Conservation (phyloP, 257 asterid species). For the Ocimum tenuiflorum region DNA sequence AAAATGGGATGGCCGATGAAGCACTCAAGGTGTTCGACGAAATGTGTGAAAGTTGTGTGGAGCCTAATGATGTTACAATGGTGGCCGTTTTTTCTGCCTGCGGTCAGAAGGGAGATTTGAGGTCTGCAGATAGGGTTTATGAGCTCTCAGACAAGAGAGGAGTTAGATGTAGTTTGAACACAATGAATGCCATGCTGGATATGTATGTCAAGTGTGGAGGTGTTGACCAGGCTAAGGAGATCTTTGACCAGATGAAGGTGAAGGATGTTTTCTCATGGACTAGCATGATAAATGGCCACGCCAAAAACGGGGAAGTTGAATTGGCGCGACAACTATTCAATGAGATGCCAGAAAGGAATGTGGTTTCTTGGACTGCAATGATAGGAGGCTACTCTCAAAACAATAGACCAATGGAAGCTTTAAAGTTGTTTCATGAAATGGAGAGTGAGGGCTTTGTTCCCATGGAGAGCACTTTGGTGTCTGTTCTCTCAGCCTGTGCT, state of each 20-base stretch:
- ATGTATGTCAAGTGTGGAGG: slow-evolving; percentile 71
- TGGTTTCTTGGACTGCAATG: slow-evolving; percentile 75
- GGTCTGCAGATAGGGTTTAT: slow-evolving; percentile 36
- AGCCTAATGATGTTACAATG: slow-evolving; percentile 73
- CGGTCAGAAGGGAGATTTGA: slow-evolving; percentile 54
- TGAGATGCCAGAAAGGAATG: slow-evolving; percentile 63
- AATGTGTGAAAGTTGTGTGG: slow-evolving; percentile 46
- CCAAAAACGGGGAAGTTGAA: slow-evolving; percentile 55
- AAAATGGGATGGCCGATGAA: slow-evolving; percentile 45
- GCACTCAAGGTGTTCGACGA: slow-evolving; percentile 55
- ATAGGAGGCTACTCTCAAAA: slow-evolving; percentile 72
- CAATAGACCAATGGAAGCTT: slow-evolving; percentile 53
- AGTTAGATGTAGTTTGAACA: slow-evolving; percentile 35
- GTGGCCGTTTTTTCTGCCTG: slow-evolving; percentile 61
- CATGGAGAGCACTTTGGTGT: slow-evolving; percentile 54
- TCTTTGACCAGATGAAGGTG: slow-evolving; percentile 46
- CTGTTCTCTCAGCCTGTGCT: slow-evolving; percentile 75
- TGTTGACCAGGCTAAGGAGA: slow-evolving; percentile 42
- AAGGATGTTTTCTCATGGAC: slow-evolving; percentile 80
- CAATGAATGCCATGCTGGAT: slow-evolving; percentile 64
- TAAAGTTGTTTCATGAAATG: slow-evolving; percentile 52
- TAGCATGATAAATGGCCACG: slow-evolving; percentile 60
- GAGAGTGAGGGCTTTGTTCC: slow-evolving; percentile 44
- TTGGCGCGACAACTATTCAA: slow-evolving; percentile 47
- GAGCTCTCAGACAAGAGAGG: slow-evolving; percentile 38